These are phyloP conservation scores for Tulasnella sp. DNA, from an alignment of 768 basidiomycete genomes.

Conservation along the genomic window DNA sequence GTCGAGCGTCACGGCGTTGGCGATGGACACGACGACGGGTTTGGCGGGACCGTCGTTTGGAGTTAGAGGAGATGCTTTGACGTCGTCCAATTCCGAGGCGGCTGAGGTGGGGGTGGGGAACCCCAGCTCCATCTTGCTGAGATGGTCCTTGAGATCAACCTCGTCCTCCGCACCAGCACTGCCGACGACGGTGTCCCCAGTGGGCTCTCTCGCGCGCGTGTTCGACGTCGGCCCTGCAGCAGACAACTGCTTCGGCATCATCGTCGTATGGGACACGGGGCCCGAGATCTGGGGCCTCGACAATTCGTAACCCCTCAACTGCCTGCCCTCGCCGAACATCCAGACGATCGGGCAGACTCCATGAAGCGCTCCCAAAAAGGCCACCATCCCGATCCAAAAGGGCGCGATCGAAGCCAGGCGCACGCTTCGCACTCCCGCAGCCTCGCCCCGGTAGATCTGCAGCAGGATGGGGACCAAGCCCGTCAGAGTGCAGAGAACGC, in stretches of 20 bases:
- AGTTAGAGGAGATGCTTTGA: background rate
- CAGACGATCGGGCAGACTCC: slow-evolving; percentile 28
- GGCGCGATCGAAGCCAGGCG: slow-evolving; percentile 19
- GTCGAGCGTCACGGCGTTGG: slow-evolving; percentile 1
- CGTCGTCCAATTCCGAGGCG: background rate
- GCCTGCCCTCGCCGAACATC: slow-evolving; percentile 32
- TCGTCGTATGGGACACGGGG: slow-evolving; percentile 14
- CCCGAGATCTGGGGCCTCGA: slow-evolving; percentile 22
- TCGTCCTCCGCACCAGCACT: background rate
- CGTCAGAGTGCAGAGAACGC: background rate
- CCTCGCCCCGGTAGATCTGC: slow-evolving; percentile 14
- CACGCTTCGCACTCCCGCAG: background rate
- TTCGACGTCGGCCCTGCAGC: background rate
- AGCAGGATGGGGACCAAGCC: slow-evolving; percentile 1
- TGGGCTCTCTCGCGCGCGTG: background rate
- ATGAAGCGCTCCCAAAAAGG: slow-evolving; percentile 2
- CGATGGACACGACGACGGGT: background rate
- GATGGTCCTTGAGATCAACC: background rate
- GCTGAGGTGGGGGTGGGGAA: slow-evolving; percentile 7
- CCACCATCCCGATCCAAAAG: slow-evolving; percentile 12
- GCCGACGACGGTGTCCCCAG: background rate
- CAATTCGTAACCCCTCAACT: slow-evolving; percentile 28
- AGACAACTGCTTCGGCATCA: slow-evolving; percentile 25
- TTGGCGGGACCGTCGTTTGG: background rate
- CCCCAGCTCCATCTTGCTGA: slow-evolving; percentile 19